These are phyloP conservation scores for Powellomyces hirtus DNA, from an alignment of 192 early-diverging fungal genomes.

Conservation along the genomic window DNA sequence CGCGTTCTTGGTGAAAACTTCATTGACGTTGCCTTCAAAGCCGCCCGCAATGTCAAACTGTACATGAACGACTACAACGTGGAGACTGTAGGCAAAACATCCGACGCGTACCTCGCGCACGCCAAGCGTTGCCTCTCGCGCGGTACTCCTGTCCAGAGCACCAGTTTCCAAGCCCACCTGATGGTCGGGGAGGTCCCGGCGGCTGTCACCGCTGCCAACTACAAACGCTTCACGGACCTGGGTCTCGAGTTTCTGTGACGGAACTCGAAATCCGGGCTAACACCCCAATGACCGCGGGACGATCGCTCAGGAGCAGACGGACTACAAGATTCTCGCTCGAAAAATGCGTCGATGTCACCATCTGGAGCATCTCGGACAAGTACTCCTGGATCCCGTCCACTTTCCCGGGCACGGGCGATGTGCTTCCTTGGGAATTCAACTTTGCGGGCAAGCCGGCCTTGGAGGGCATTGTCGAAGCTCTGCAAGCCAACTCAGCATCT, in stretches of 20 bases:
- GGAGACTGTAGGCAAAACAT: constrained; percentile 19
- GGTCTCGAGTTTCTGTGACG: neutral
- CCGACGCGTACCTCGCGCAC: constrained; percentile 18
- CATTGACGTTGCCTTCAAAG: constrained; percentile 28
- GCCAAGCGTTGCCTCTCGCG: constrained; percentile 17
- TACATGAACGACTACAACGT: constrained; percentile 39
- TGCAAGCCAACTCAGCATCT: no score
- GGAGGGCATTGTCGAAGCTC: no score
- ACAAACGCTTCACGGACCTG: neutral
- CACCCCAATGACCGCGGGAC: no score
- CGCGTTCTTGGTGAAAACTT: constrained; percentile 18
- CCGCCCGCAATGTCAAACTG: constrained; percentile 35
- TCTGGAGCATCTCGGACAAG: no score
- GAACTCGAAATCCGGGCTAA: no score
- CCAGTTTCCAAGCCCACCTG: constrained; percentile 32
- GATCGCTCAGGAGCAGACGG: no score
- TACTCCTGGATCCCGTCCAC: constrained; percentile 26
- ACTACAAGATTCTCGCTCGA: no score
- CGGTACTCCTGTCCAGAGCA: constrained; percentile 35
- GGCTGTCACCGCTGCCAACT: neutral
- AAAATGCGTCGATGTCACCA: no score
- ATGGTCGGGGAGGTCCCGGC: constrained; percentile 15
- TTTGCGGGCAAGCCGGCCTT: neutral
- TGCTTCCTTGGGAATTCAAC: constrained; percentile 16
- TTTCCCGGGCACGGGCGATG: constrained; percentile 21